Conservation (phyloP, 2,329 filamentous ascomycete genomes). For the Pochonia chlamydosporia region DNA sequence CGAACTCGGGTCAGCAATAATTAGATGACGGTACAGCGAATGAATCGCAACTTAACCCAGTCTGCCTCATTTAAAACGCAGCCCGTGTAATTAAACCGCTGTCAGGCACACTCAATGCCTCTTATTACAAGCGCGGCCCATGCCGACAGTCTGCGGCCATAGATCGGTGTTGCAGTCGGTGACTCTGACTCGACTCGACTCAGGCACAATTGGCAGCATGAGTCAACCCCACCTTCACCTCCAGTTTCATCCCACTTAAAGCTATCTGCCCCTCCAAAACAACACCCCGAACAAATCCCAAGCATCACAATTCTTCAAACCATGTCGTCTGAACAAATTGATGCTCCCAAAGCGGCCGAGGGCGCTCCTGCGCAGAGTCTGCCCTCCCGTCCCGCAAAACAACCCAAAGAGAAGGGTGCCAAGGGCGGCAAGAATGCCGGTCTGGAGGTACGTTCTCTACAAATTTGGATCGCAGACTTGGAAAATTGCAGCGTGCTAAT, state of each 20-base stretch:
- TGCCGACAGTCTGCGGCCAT: no score
- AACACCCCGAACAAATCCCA: slow-evolving; percentile 10
- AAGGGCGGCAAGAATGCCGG: slow-evolving; percentile 53
- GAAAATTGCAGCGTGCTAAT: no score
- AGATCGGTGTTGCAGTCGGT: no score
- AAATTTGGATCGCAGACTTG: no score
- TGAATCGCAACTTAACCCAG: no score
- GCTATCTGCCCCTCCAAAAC: slow-evolving; percentile 23
- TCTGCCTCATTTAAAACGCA: no score
- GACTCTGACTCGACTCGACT: no score
- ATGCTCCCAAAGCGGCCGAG: slow-evolving; percentile 26
- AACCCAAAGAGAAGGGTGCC: slow-evolving; percentile 31
- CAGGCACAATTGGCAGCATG: slow-evolving; percentile 13
- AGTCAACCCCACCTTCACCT: slow-evolving; percentile 34
- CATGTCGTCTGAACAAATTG: slow-evolving; percentile 34
- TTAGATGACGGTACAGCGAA: no score
- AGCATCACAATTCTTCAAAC: slow-evolving; percentile 11
- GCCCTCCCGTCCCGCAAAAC: slow-evolving; percentile 29
- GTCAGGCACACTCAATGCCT: no score
- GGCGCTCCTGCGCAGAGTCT: slow-evolving; percentile 27
- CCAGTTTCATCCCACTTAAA: slow-evolving; percentile 15
- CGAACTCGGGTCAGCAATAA: no score
- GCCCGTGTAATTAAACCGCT: no score
- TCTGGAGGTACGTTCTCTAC: slow-evolving; percentile 41
- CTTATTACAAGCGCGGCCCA: no score